Conservation (phyloP, 345 rosid species). For the Clarkia xantiana region DNA sequence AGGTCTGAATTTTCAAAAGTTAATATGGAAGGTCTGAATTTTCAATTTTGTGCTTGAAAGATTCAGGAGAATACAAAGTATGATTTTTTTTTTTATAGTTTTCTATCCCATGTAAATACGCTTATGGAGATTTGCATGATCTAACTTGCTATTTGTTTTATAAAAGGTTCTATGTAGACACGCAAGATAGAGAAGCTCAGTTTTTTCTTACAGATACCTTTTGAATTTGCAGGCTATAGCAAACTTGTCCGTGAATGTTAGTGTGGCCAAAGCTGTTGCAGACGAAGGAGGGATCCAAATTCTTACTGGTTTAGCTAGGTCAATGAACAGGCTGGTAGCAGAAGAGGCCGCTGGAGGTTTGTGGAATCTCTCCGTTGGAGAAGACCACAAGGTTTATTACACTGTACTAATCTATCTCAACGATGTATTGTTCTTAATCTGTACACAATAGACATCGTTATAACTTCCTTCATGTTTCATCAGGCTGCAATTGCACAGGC, state of each 20-base stretch:
- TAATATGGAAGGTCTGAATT: no score
- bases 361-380: constrained; percentile 88
- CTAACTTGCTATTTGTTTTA: constrained; percentile 3
- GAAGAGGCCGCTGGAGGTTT: constrained; percentile 89
- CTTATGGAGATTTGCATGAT: neutral
- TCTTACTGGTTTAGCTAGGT: constrained; percentile 57
- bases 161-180: no score
- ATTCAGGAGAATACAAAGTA: no score
- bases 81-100: no score
- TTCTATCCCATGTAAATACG: neutral
- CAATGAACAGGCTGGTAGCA: constrained; percentile 68
- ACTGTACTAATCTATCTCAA: no score
- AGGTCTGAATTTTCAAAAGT: no score
- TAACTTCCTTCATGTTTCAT: neutral
- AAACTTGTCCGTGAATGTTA: constrained; percentile 67
- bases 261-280: constrained; percentile 75
- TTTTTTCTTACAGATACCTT: no score
- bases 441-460: no score
- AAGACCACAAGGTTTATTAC: constrained; percentile 60
- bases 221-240: constrained; percentile 52
- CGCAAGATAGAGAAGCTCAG: no score
- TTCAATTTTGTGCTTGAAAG: no score
- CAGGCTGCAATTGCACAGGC: constrained; percentile 70
- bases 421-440: no score
- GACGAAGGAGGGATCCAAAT: constrained; percentile 65